A percentile compares a stretch with the other conserved stretches of the same genome.
These are phyloP conservation scores for Pythium brachiatum DNA, from an alignment of 352 stramenopile species.

Conservation along the genomic window DNA sequence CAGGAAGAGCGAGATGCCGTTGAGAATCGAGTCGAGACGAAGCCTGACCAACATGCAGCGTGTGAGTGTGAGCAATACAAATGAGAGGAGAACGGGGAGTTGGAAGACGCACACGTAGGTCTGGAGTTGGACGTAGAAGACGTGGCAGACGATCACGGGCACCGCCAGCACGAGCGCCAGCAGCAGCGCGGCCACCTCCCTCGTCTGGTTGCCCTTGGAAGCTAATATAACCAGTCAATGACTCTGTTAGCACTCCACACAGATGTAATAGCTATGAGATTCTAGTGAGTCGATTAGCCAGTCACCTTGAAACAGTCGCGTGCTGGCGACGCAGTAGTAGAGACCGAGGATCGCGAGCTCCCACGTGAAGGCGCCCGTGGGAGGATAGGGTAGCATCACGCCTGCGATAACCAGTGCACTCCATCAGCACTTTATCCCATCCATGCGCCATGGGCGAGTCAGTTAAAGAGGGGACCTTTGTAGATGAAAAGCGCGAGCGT, in stretches of 20 bases:
- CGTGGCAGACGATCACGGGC: slow-evolving; percentile 59
- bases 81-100: neutral
- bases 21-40: slow-evolving; percentile 56
- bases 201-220: slow-evolving; percentile 83
- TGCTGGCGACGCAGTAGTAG: slow-evolving; percentile 56
- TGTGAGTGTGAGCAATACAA: neutral
- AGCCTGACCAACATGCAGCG: slow-evolving; percentile 31
- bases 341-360: slow-evolving; percentile 63
- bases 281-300: too few species aligned
- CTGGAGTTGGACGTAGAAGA: slow-evolving; percentile 75
- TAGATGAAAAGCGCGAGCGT: slow-evolving; percentile 63
- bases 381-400: slow-evolving; percentile 44
- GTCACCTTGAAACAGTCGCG: slow-evolving; percentile 73
- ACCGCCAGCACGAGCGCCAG: slow-evolving; percentile 52
- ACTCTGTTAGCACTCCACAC: too few species aligned
- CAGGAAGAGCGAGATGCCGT: slow-evolving; percentile 57
- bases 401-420: slow-evolving; percentile 23
- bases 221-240: too few species aligned
- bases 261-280: too few species aligned
- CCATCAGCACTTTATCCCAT: neutral
- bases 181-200: slow-evolving; percentile 52
- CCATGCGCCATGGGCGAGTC: too few species aligned
- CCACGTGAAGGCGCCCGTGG: slow-evolving; percentile 48
- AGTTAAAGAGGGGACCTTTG: slow-evolving; percentile 39
- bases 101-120: slow-evolving; percentile 63